Evolutionary conservation across 2,329 filamentous ascomycete genomes (phyloP).

Genomic region (Clonostachys rhizophaga): DNA sequence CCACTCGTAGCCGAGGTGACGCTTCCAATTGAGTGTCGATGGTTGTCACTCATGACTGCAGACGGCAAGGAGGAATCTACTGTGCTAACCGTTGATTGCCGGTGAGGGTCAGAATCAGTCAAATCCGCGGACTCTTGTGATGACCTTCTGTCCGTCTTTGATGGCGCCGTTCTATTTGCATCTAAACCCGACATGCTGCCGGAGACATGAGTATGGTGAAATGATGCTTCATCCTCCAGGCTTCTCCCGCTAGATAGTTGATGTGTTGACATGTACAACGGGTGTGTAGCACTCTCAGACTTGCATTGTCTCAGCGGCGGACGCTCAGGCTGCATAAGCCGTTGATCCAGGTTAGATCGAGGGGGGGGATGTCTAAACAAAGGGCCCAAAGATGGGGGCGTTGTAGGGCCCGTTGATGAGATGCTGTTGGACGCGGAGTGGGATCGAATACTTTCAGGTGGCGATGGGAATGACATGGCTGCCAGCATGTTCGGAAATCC

Average conservation of each 20-base stretch:
- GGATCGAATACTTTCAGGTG: conserved; percentile 1
- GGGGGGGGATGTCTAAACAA: neutral
- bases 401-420: neutral
- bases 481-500: conserved; percentile 4
- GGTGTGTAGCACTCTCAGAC: neutral
- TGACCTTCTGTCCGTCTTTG: too few species aligned
- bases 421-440: conserved; percentile 2
- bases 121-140: too few species aligned
- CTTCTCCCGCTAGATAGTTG: too few species aligned
- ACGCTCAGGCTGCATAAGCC: neutral
- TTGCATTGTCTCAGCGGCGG: neutral
- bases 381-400: too few species aligned
- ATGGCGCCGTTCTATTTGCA: too few species aligned
- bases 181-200: too few species aligned
- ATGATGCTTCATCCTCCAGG: too few species aligned
- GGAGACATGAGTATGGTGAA: too few species aligned
- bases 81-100: conserved; percentile 1
- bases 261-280: too few species aligned
- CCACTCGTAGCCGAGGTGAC: conserved; percentile 1
- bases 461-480: conserved; percentile 3
- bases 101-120: neutral
- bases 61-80: conserved; percentile 1
- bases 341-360: conserved; percentile 1
- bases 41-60: neutral
- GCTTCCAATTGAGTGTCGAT: conserved; percentile 1